Evolutionary conservation across 805 yeast species (phyloP), one percentile per base, ranked within the genome.

Genomic region (Tetrapisispora arboricola): DNA sequence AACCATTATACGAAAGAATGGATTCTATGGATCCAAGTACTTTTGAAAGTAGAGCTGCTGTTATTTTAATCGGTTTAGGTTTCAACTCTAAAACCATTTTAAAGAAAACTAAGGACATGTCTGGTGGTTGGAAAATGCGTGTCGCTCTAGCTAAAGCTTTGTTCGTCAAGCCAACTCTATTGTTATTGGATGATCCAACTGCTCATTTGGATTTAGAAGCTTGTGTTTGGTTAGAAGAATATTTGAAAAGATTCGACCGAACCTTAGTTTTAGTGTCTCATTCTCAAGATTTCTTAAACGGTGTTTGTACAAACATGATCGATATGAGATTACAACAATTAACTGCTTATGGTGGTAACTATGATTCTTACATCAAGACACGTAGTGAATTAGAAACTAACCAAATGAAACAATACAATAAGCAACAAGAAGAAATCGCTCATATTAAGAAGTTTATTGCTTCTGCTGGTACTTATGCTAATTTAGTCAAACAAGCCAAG

Each of bases 81-180:
- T 92, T 92, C 80, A 84, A 84, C 67, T 59, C 82, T 43, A 67
- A 68, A 51, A 90, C 97, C 43, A 90, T 92, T 59, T 73, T 75
- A 62, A 92, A 92, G 76, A 82, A 80, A 69, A 92, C 98, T 58
- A 88, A 86, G 68, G 97, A 92, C 62, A 92, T 92, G 98, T 86
- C 96, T 61, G 98, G 98, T 77, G 98, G 98, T 64, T 92, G 98
- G 98, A 87, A 87, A 73, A 92, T 92, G 98, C 86, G 98, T 71
- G 98, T 92, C 47, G 97, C 98, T 34, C 73, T 92, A 48, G 95
- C 96, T 46, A 92, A 92, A 69, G 98, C 98, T 24, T 74, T 92
- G 55, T 92, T 92, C 72, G 97, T 92, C 52, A 90, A 92, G 73
- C 98, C 98, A 61, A 88, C 97, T 39, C 70, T 92, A 54, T 72